Base-by-base conservation (phyloP, 495 filamentous ascomycete genomes). In the Xylaria flabelliformis region DNA sequence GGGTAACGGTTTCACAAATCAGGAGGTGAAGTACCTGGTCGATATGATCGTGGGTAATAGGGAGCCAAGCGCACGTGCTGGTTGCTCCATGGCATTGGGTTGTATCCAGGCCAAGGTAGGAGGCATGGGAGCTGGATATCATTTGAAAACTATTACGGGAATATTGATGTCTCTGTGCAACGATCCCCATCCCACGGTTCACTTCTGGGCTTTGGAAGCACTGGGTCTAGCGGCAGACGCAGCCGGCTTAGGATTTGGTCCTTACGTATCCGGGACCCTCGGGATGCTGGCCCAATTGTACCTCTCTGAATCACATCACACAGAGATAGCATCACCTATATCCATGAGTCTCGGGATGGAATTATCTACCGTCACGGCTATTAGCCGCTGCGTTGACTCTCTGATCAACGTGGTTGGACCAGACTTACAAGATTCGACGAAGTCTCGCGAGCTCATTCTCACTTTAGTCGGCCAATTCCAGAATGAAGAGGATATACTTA, bases 81-180 rank as follows among this genome's bases (percentile, higher is more conserved):
- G 96, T 36, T 99, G 94, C 79, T 97, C 97, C 24, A 91, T 96
- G 83, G 94, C 96, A 44, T 83, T 99, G 69, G 96, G 95, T 17
- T 93, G 91, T 73, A 98, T 98, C 56, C 96, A 98, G 80, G 90
- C 94, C 2, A 93, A 97, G 78, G 92, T 98, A 41, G 96, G 96
- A 68, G 96, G 96, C 73, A 98, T 99, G 95, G 97, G 97, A 69
- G 96, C 96, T 64, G 94, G 94, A n/a, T 92, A 94, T 75, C 96
- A 99, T 79, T 84, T 99, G 17, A 98, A 98, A 82, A 97, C 93
- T 9, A 98, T 99, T 64, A 89, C 97, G 46, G 93, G 94, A 21
- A 94, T 99, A 44, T 81, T 99, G 26, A 95, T 98, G 93, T 98
- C 95, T 26, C 83, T 99, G 8, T 93, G 94, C 80, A 97, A 92